Conservation (phyloP, 2,329 filamentous ascomycete species). For the Aspergillus bombycis region DNA sequence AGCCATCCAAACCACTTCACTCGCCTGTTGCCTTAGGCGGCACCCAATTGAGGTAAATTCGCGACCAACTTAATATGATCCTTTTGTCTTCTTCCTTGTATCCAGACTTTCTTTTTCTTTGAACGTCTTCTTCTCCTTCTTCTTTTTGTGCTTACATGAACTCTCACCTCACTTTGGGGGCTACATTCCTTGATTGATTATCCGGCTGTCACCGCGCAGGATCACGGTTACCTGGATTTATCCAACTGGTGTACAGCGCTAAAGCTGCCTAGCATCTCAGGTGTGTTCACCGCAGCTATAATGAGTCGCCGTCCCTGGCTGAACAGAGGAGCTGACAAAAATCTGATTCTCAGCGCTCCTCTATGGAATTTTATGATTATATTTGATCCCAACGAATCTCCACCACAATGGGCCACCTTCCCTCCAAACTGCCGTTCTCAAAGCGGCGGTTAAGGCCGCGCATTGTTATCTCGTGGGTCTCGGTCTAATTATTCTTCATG, state of each 20-base stretch:
- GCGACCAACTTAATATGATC: neutral
- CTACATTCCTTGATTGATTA: neutral
- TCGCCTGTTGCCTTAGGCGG: conserved; percentile 6
- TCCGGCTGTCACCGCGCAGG: conserved; percentile 13
- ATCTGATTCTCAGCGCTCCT: neutral
- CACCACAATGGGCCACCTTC: conserved; percentile 33
- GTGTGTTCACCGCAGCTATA: neutral
- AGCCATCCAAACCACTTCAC: conserved; percentile 4
- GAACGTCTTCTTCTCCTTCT: neutral
- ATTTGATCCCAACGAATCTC: neutral
- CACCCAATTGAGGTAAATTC: conserved; percentile 2
- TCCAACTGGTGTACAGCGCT: neutral
- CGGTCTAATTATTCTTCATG: conserved; percentile 7
- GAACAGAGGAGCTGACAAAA: neutral
- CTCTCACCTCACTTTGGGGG: neutral
- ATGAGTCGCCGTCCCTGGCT: neutral
- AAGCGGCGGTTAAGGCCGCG: conserved; percentile 55
- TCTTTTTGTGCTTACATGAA: neutral
- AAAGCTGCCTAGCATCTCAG: neutral
- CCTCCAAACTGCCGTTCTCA: conserved; percentile 55
- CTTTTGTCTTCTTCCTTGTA: neutral
- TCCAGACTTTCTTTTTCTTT: neutral
- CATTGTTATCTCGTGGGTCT: conserved; percentile 56
- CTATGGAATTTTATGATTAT: neutral
- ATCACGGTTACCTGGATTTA: conserved; percentile 9